phyloP scores from a whole-genome alignment of 805 yeast genomes.

The Metschnikowia lachancei region DNA sequence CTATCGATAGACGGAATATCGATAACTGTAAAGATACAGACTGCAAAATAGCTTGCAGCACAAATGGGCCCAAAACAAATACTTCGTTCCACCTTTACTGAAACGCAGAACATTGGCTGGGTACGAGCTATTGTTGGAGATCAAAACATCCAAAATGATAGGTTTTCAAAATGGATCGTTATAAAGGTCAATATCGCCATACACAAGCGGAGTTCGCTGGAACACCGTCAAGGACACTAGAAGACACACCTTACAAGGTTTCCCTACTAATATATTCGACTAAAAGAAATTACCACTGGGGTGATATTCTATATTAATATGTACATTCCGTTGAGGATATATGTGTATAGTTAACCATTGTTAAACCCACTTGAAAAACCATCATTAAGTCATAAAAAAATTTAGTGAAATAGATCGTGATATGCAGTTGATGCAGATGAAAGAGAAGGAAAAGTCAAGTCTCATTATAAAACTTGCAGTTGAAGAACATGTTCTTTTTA shows the following conservation, averaged over 20 bases:
- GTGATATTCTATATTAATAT: slow-evolving; percentile 11
- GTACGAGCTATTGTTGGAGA: too few species aligned
- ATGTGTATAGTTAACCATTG: slow-evolving; percentile 27
- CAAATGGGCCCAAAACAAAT: too few species aligned
- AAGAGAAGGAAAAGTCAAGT: slow-evolving; percentile 22
- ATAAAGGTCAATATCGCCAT: too few species aligned
- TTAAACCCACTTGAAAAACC: slow-evolving; percentile 25
- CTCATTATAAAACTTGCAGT: background rate
- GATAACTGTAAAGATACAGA: too few species aligned
- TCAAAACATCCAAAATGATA: too few species aligned
- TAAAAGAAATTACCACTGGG: background rate
- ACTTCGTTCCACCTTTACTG: too few species aligned
- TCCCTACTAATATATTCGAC: background rate
- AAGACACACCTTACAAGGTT: too few species aligned
- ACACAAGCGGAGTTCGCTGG: too few species aligned
- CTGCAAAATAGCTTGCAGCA: too few species aligned
- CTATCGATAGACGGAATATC: too few species aligned
- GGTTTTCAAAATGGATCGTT: too few species aligned
- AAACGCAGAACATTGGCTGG: too few species aligned
- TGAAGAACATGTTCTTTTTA: background rate
- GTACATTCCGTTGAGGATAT: slow-evolving; percentile 43
- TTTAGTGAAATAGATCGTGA: slow-evolving; percentile 25
- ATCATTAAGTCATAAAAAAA: slow-evolving; percentile 19
- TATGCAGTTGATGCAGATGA: slow-evolving; percentile 48
- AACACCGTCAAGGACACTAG: background rate